Percentiles rank a stretch among this genome's conserved stretches.
Conservation (phyloP, 768 basidiomycete species). For the Lactifluus pinguis region DNA sequence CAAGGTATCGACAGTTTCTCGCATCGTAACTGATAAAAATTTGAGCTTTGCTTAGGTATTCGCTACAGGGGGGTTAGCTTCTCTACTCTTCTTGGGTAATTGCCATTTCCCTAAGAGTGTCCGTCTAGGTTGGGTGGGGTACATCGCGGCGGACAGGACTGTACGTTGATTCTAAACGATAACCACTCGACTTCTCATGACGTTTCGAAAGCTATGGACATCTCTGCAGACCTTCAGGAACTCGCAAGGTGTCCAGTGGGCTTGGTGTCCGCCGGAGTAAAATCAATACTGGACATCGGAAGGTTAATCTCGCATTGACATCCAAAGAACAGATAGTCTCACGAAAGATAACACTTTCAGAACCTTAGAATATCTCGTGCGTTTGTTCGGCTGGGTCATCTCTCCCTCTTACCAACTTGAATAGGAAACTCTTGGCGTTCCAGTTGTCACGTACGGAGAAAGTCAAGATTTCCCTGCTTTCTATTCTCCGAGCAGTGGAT, state of each 20-base stretch:
- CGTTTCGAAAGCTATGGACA: conserved; percentile 64
- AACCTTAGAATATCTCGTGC: conserved; percentile 71
- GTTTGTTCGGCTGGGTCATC: conserved; percentile 15
- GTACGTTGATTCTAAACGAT: conserved; percentile 29
- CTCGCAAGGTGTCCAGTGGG: conserved; percentile 85
- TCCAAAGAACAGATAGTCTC: not conserved
- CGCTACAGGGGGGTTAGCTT: conserved; percentile 79
- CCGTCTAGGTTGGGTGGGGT: conserved; percentile 68
- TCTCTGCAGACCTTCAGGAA: conserved; percentile 91
- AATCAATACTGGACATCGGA: conserved; percentile 91
- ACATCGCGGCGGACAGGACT: conserved; percentile 63
- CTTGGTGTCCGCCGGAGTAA: conserved; percentile 87
- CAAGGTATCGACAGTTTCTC: conserved; percentile 39
- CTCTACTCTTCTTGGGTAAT: not conserved
- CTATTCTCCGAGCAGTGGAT: conserved; percentile 77
- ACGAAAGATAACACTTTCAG: conserved; percentile 28
- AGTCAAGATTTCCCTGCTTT: conserved; percentile 90
- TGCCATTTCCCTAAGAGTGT: not conserved
- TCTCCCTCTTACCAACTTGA: not conserved
- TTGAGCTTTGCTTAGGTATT: conserved; percentile 47
- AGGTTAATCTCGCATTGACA: conserved; percentile 32
- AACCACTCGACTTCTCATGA: not conserved
- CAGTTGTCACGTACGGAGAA: conserved; percentile 70
- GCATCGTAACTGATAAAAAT: conserved; percentile 12
- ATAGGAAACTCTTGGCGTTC: conserved; percentile 95